Evolutionary conservation across 1,284 basidiomycete species (phyloP), one percentile per base, ranked within the genome.

Genomic region (Wallemia mellicola): DNA sequence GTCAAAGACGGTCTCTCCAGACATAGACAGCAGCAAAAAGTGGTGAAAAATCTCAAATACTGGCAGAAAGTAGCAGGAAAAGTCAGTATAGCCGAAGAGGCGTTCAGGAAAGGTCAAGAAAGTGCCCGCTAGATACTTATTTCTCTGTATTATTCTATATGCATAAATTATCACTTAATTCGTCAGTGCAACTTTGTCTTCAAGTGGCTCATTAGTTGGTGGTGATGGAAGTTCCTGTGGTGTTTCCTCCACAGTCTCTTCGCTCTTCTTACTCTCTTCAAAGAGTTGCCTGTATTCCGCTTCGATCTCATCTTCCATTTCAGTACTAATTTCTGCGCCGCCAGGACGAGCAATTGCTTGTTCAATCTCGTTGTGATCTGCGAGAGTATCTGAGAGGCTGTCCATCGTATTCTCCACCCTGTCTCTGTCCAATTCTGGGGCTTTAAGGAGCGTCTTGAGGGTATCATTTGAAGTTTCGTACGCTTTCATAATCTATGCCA

Each of bases 351-450:
- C 74, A 59, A 95, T 79, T 1, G 80, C 79, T 27, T 84, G 77
- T 64, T 92, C 82, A 27, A 94, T 75, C 64, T 94, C 88, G 58
- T 74, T 74, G 59, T 86, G 83, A 66, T 86, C 80, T 0, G 79
- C 79, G 62, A 86, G 80, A 1, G 81, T 82, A 61, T 85, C 82
- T 0, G 83, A 79, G 65, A 96, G 75, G 1, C 80, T 81, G 28
- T 89, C 84, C 77, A 94, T 81, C 1, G 86, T 91, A 63, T 77
- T 74, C 58, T 92, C 85, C 59, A 95, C 79, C 58, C 76, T 77
- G 22, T 82, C 82, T 3, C 78, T 76, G 63, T 82, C 79, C 15
- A 96, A 73, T 0, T 79, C 79, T 0, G 87, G 86, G 64, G 91
- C 79, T 1, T 79, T 72, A 1, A 95, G 78, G 48, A 95, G 78